Conservation (phyloP, 2,329 filamentous ascomycete species). For the Decorospora gaudefroyi region DNA sequence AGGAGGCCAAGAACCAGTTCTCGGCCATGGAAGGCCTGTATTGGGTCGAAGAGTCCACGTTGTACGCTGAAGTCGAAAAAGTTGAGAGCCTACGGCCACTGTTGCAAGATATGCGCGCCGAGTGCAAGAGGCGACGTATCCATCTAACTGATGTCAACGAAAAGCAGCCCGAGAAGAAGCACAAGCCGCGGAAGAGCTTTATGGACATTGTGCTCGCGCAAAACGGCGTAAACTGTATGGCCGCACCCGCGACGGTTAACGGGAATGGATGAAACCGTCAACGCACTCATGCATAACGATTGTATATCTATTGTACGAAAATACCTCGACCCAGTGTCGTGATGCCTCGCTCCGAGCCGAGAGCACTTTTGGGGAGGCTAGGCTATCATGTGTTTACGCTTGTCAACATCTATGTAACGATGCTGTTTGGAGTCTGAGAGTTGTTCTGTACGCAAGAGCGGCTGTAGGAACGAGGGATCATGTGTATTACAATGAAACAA, state of each 20-base stretch:
- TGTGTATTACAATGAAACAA: constrained; percentile 7
- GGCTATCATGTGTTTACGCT: constrained; percentile 3
- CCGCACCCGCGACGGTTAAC: constrained; percentile 22
- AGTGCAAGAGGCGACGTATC: constrained; percentile 33
- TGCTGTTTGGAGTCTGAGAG: background rate
- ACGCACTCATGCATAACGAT: constrained; percentile 3
- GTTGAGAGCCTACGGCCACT: constrained; percentile 35
- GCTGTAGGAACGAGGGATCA: background rate
- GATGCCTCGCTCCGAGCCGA: background rate
- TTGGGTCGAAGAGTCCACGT: constrained; percentile 42
- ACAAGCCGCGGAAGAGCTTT: constrained; percentile 44
- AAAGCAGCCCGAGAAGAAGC: constrained; percentile 31
- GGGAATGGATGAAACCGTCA: constrained; percentile 31
- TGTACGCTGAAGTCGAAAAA: constrained; percentile 39
- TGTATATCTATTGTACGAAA: constrained; percentile 13
- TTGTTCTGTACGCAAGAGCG: too few species aligned
- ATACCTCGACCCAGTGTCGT: background rate
- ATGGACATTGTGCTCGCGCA: constrained; percentile 42
- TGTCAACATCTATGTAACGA: constrained; percentile 2
- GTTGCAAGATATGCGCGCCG: constrained; percentile 36
- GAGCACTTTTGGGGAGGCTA: background rate
- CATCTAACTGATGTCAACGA: constrained; percentile 29
- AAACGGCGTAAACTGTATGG: constrained; percentile 29
- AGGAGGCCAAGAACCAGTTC: constrained; percentile 45
- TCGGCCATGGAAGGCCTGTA: constrained; percentile 47